Conservation (phyloP, 441 rosid genomes). For the Populus hybrid region DNA sequence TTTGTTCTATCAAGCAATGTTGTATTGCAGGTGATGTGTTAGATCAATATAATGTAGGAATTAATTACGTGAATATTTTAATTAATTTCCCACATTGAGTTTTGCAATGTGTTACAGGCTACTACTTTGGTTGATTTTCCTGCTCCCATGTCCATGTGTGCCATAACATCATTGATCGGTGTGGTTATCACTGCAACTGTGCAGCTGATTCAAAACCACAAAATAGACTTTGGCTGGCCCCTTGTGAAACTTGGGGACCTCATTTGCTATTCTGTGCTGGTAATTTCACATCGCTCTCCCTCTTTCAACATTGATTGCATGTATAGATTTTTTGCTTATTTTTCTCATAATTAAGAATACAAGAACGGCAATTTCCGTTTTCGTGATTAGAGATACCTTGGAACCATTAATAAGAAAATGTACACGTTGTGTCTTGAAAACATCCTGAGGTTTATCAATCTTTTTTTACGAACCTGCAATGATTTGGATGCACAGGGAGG, state of each 20-base stretch:
- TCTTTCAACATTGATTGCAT: not conserved
- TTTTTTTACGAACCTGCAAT: not conserved
- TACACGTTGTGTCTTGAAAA: not conserved
- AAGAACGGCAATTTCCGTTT: not conserved
- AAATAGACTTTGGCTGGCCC: slow-evolving; percentile 34
- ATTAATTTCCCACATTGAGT: not conserved
- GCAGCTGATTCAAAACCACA: slow-evolving; percentile 41
- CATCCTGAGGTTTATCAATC: not conserved
- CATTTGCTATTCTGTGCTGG: slow-evolving; percentile 55
- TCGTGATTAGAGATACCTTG: not conserved
- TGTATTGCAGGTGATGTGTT: slow-evolving; percentile 54
- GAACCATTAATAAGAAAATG: not conserved
- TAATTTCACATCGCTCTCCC: slow-evolving; percentile 15
- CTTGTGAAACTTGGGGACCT: slow-evolving; percentile 32
- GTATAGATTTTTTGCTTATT: not conserved
- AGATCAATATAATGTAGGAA: not conserved
- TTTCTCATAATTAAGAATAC: not conserved
- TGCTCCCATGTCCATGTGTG: slow-evolving; percentile 80
- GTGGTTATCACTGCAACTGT: slow-evolving; percentile 48
- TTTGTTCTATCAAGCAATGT: slow-evolving; percentile 51
- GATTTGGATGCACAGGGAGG: slow-evolving; percentile 48
- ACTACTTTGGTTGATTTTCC: slow-evolving; percentile 68
- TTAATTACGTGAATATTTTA: not conserved
- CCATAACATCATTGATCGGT: slow-evolving; percentile 72
- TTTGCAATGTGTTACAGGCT: slow-evolving; percentile 39